These are phyloP conservation scores for Boletales sp. DNA, from an alignment of 768 basidiomycete genomes.

Conservation along the genomic window DNA sequence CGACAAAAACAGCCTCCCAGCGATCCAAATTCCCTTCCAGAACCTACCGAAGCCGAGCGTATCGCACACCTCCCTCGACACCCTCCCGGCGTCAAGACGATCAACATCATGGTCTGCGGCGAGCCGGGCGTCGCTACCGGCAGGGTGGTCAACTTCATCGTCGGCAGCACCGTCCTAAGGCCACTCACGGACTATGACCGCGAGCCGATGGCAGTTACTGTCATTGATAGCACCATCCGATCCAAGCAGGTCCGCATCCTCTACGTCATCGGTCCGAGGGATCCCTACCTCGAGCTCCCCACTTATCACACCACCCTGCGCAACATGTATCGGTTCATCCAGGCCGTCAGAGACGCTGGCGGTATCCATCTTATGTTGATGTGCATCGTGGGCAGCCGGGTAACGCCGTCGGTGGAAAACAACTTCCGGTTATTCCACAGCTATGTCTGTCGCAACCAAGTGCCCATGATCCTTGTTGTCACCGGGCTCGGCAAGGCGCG, in stretches of 20 bases:
- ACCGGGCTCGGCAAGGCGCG: constrained; percentile 36
- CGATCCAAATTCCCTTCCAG: constrained; percentile 7
- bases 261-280: constrained; percentile 31
- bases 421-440: constrained; percentile 39
- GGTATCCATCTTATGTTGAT: constrained; percentile 41
- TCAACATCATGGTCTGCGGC: constrained; percentile 42
- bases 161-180: constrained; percentile 11
- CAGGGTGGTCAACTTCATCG: constrained; percentile 27
- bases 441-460: constrained; percentile 32
- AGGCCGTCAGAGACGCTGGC: constrained; percentile 11
- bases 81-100: constrained; percentile 17
- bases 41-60: constrained; percentile 16
- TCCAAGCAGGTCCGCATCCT: constrained; percentile 21
- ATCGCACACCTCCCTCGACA: constrained; percentile 16
- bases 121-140: constrained; percentile 34
- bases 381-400: constrained; percentile 36
- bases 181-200: constrained; percentile 26
- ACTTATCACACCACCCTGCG: constrained; percentile 16
- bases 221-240: constrained; percentile 23
- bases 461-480: constrained; percentile 35
- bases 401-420: constrained; percentile 28
- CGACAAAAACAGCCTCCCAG: background rate
- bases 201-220: constrained; percentile 29
- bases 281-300: constrained; percentile 21
- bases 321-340: constrained; percentile 28